These are phyloP conservation scores for Gaertneriomyces sp. DNA, from an alignment of 192 early-diverging fungal species.

Conservation along the genomic window DNA sequence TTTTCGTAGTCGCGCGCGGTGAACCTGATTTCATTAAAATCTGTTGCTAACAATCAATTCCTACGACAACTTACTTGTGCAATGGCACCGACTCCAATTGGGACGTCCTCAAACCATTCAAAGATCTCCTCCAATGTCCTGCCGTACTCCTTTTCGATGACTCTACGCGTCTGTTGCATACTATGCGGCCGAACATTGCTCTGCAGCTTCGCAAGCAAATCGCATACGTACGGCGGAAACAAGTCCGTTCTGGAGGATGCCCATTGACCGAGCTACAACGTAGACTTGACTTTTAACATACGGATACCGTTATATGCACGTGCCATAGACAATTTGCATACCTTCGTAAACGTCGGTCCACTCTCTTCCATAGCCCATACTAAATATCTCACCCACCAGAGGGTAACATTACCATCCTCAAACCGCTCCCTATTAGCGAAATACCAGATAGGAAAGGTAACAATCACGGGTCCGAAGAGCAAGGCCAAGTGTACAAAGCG, in stretches of 20 bases:
- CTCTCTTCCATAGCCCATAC: slow-evolving; percentile 76
- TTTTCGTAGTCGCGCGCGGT: not conserved
- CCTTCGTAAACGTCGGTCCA: slow-evolving; percentile 96
- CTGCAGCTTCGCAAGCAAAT: slow-evolving; percentile 74
- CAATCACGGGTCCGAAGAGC: slow-evolving; percentile 30
- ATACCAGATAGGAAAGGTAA: slow-evolving; percentile 29
- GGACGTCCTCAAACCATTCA: slow-evolving; percentile 66
- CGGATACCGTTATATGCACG: not conserved
- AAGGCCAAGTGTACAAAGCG: slow-evolving; percentile 26
- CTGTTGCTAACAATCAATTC: not conserved
- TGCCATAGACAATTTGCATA: slow-evolving; percentile 12
- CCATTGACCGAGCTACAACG: slow-evolving; percentile 78
- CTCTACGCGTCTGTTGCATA: slow-evolving; percentile 56
- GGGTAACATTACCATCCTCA: slow-evolving; percentile 2
- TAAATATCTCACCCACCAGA: slow-evolving; percentile 86
- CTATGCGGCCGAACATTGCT: slow-evolving; percentile 77
- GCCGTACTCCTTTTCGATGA: slow-evolving; percentile 64
- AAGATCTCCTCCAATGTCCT: slow-evolving; percentile 71
- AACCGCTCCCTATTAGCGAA: slow-evolving; percentile 6
- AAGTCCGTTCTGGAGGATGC: slow-evolving; percentile 87
- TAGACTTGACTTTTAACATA: not conserved
- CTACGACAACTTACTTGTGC: slow-evolving; percentile 67
- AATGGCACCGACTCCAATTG: slow-evolving; percentile 92
- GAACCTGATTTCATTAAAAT: not conserved
- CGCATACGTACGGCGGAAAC: slow-evolving; percentile 72